Conservation (phyloP, 768 basidiomycete species). For the Rickenella mellea region DNA sequence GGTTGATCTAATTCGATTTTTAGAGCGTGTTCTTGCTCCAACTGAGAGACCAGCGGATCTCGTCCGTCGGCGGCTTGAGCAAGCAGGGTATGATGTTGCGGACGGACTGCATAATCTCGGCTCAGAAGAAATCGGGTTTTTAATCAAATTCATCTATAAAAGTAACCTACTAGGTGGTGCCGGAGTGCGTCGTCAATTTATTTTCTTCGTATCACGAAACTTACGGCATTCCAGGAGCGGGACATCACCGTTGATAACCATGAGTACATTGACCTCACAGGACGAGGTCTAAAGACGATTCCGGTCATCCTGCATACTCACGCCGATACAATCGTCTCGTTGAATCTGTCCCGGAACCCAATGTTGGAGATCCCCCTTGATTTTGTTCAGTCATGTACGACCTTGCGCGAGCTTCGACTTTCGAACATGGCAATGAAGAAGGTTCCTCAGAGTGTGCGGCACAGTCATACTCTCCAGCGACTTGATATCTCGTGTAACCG, state of each 20-base stretch:
- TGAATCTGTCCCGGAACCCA: constrained; percentile 88
- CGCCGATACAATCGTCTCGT: constrained; percentile 72
- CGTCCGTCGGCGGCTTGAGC: constrained; percentile 71
- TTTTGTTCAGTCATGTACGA: constrained; percentile 84
- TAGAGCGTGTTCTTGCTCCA: constrained; percentile 76
- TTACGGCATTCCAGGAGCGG: constrained; percentile 45
- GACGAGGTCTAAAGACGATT: constrained; percentile 73
- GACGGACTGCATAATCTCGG: constrained; percentile 75
- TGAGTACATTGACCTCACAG: constrained; percentile 74
- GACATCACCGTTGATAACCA: constrained; percentile 62
- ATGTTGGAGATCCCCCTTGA: constrained; percentile 95
- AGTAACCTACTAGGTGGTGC: constrained; percentile 56
- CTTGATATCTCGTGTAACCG: constrained; percentile 90
- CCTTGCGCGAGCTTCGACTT: constrained; percentile 76
- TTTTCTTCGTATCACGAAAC: neutral
- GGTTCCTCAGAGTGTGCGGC: constrained; percentile 76
- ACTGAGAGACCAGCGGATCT: constrained; percentile 82
- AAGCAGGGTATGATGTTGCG: constrained; percentile 78
- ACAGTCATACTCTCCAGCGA: constrained; percentile 61
- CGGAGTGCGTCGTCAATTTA: constrained; percentile 29
- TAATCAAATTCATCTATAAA: constrained; percentile 88
- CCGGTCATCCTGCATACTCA: constrained; percentile 80
- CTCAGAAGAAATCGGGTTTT: constrained; percentile 70
- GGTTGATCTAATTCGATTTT: neutral
- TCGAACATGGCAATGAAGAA: constrained; percentile 92